A percentile compares a stretch with the other conserved stretches of the same genome.
Evolutionary conservation across 2,329 filamentous ascomycete species (phyloP).

Genomic region (Pyrenophora graminea): DNA sequence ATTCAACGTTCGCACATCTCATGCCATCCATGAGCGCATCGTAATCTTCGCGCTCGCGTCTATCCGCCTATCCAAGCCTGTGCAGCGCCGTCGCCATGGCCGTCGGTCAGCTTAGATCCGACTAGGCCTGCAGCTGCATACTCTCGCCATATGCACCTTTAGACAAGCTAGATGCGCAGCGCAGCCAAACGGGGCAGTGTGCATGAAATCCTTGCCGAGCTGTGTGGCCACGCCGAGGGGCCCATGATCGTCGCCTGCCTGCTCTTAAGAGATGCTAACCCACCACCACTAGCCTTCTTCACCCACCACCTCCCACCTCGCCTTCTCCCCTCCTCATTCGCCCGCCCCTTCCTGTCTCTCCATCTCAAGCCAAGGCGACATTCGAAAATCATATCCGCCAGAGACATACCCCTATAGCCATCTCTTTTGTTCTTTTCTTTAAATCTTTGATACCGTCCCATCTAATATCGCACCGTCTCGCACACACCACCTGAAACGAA

Average conservation of each 20-base stretch:
- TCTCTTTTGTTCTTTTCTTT: conserved; percentile 42
- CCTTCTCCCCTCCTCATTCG: conserved; percentile 50
- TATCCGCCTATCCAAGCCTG: conserved; percentile 43
- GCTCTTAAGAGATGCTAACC: conserved; percentile 45
- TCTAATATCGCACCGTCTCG: conserved; percentile 42
- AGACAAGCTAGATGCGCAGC: conserved; percentile 45
- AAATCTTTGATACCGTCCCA: conserved; percentile 44
- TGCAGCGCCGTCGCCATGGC: conserved; percentile 35
- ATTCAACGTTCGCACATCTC: conserved; percentile 20
- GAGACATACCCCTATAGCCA: conserved; percentile 39
- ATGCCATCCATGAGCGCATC: conserved; percentile 35
- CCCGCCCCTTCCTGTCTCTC: conserved; percentile 45
- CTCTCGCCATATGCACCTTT: conserved; percentile 45
- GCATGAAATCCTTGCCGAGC: conserved; percentile 43
- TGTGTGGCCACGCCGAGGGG: conserved; percentile 43
- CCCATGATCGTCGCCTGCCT: conserved; percentile 41
- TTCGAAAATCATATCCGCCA: conserved; percentile 43
- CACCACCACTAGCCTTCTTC: conserved; percentile 46
- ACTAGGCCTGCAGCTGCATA: conserved; percentile 43
- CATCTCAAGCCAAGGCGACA: conserved; percentile 42
- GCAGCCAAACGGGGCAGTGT: conserved; percentile 46
- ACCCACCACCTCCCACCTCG: conserved; percentile 50
- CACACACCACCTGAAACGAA: conserved; percentile 28
- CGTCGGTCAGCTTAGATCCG: conserved; percentile 45
- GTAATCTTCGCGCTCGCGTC: conserved; percentile 37